These are phyloP conservation scores for Torrubiella hemipterigena DNA, from an alignment of 2,329 filamentous ascomycete species.

Conservation along the genomic window DNA sequence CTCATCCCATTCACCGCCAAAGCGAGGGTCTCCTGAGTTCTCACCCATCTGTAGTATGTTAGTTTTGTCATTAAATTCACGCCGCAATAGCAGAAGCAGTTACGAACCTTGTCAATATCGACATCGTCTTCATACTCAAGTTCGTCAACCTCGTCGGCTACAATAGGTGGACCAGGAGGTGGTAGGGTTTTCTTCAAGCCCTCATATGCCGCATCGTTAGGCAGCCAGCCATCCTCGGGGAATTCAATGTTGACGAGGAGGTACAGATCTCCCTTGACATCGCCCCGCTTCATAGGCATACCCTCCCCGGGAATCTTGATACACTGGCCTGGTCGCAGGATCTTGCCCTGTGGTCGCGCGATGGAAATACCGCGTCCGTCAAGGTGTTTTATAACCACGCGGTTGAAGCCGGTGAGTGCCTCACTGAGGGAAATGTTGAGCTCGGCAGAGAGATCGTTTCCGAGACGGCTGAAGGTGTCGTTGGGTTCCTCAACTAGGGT, in stretches of 20 bases:
- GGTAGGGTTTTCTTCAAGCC: conserved; percentile 68
- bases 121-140: conserved; percentile 77
- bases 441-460: conserved; percentile 72
- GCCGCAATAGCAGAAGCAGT: conserved; percentile 4
- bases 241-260: conserved; percentile 78
- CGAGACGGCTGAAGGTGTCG: conserved; percentile 69
- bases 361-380: conserved; percentile 85
- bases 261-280: conserved; percentile 77
- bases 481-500: conserved; percentile 73
- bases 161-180: conserved; percentile 44
- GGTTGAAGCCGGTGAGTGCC: conserved; percentile 77
- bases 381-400: conserved; percentile 82
- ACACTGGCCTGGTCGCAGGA: conserved; percentile 72
- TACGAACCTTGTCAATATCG: conserved; percentile 62
- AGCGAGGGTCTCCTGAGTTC: conserved; percentile 55
- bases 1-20: conserved; percentile 56
- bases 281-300: conserved; percentile 85
- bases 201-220: conserved; percentile 57
- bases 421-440: conserved; percentile 74
- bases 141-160: conserved; percentile 69
- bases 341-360: conserved; percentile 65
- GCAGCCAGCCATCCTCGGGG: conserved; percentile 75
- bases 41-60: conserved; percentile 49
- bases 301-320: conserved; percentile 82
- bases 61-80: neutral